These are phyloP conservation scores for Penicillium brevicompactum DNA, from an alignment of 2,329 filamentous ascomycete genomes.

Conservation along the genomic window DNA sequence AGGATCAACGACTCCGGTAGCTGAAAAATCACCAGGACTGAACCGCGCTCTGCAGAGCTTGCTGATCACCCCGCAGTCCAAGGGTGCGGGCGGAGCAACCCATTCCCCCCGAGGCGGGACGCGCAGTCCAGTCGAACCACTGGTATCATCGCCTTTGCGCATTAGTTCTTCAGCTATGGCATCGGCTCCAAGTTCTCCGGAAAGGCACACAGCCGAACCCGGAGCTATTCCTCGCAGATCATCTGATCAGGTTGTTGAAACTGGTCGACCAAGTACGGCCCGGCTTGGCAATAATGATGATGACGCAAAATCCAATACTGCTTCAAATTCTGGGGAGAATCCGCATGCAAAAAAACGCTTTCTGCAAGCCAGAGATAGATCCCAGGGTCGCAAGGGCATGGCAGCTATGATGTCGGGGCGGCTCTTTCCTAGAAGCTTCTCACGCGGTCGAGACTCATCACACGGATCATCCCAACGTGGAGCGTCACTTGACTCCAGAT, in stretches of 20 bases:
- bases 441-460: slow-evolving; percentile 39
- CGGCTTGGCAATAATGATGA: slow-evolving; percentile 8
- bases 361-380: slow-evolving; percentile 10
- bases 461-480: slow-evolving; percentile 45
- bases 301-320: slow-evolving; percentile 12
- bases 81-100: slow-evolving; percentile 41
- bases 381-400: slow-evolving; percentile 45
- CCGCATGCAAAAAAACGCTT: slow-evolving; percentile 13
- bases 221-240: slow-evolving; percentile 39
- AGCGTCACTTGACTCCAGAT: slow-evolving; percentile 40
- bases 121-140: slow-evolving; percentile 27
- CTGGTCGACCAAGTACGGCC: slow-evolving; percentile 14
- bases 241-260: slow-evolving; percentile 36
- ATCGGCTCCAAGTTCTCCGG: slow-evolving; percentile 34
- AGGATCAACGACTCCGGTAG: not conserved
- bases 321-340: slow-evolving; percentile 11
- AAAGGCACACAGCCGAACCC: slow-evolving; percentile 32
- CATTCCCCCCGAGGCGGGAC: slow-evolving; percentile 25
- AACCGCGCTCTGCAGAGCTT: slow-evolving; percentile 71
- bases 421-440: slow-evolving; percentile 36
- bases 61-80: slow-evolving; percentile 45
- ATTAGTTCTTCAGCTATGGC: slow-evolving; percentile 34
- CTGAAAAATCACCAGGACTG: slow-evolving; percentile 5
- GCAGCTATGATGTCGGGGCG: slow-evolving; percentile 48
- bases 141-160: slow-evolving; percentile 37